Evolutionary conservation across 2,329 filamentous ascomycete species (phyloP), one percentile per base, ranked within the genome.

Genomic region (Eutypa lata): DNA sequence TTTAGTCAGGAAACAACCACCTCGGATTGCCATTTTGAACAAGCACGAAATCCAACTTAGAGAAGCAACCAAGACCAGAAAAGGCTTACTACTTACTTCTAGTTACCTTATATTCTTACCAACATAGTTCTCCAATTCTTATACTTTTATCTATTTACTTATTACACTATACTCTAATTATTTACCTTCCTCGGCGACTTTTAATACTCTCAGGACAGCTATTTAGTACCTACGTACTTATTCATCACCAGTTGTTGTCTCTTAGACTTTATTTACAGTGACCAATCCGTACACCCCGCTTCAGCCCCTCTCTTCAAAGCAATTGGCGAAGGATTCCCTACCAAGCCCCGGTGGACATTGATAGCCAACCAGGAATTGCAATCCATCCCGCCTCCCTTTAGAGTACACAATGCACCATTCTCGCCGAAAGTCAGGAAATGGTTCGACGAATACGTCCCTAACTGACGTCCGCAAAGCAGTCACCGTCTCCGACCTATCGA

Each of bases 401-500:
- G 46, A 61, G 63, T 52, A 59, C 49, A 54, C 19, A 60, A 83
- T 84, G 81, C 78, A 82, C 68, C 80, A 84, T 67, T 75, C 74
- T 54, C 77, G 81, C 62, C 76, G 77, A 65, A 82, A 76, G 70
- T 83, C 81, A 45, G 80, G 81, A 55, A 78, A 81, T 69, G 72
- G 68, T 62, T 74, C 76, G 55, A 71, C 73, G 54, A 80, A 79
- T 68, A 74, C 76, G 43, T 81, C 80, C 51, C 73, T 73, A 68
- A 81, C 80, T 42, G 81, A 83, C 60, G 75, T 80, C 22, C 77
- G 80, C 61, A 81, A 79, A 62, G 70, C 75, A 28, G 75, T 76
- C 53, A 68, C 71, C 7, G 68, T 71, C 37, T 70, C 74, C 49
- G 78, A 81, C 52, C 66, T 75, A 40, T 63, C 76, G 10, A 76